Percentiles rank a stretch among this genome's conserved stretches.
phyloP scores from a whole-genome alignment of 768 basidiomycete species.

The Zangia roseola region DNA sequence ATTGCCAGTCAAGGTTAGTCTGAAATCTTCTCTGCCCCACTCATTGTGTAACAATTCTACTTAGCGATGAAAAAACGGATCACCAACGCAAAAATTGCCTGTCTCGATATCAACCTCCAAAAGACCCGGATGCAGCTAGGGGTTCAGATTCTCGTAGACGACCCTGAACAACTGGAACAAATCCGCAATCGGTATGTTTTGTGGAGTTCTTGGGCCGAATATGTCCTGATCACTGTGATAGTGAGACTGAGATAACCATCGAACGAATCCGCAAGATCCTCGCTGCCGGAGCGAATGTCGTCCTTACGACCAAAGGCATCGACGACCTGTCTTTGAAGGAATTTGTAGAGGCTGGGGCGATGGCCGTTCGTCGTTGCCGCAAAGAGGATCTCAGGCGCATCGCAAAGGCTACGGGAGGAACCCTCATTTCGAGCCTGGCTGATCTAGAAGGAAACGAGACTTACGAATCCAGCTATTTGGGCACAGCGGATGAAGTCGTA shows the following conservation, averaged over 20 bases:
- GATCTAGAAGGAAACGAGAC: conserved; percentile 98
- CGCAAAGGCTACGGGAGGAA: conserved; percentile 95
- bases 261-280: conserved; percentile 96
- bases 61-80: conserved; percentile 97
- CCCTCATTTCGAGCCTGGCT: conserved; percentile 86
- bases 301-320: conserved; percentile 97
- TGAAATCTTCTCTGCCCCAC: neutral
- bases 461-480: conserved; percentile 87
- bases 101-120: conserved; percentile 95
- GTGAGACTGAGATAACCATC: conserved; percentile 93
- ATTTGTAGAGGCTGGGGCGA: conserved; percentile 97
- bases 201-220: neutral
- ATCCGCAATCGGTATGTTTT: conserved; percentile 81
- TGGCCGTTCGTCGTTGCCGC: conserved; percentile 96
- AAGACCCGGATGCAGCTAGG: conserved; percentile 98
- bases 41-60: conserved; percentile 1
- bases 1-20: conserved; percentile 95
- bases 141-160: conserved; percentile 94
- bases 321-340: conserved; percentile 98
- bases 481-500: conserved; percentile 92
- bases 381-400: conserved; percentile 98
- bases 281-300: conserved; percentile 93
- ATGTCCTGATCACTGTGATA: conserved; percentile 33
- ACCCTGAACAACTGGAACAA: conserved; percentile 94
- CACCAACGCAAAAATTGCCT: conserved; percentile 93